Evolutionary conservation across 2,329 filamentous ascomycete species (phyloP), one percentile per base, ranked within the genome.

Genomic region (Eutypella sp.): DNA sequence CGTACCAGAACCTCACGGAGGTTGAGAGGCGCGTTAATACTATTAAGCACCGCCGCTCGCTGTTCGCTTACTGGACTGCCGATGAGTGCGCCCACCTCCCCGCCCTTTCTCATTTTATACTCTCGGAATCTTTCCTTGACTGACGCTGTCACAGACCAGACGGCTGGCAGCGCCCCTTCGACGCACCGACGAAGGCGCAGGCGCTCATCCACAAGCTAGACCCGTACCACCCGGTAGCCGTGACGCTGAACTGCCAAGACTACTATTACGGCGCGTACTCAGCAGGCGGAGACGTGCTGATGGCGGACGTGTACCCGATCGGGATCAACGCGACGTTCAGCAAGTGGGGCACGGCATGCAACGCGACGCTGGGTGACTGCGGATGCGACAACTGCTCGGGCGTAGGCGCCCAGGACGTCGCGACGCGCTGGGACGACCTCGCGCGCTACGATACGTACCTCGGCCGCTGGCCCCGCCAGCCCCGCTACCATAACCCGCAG

Each of bases 361-460:
- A 83, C 60, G 48, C 63, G 3, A 83, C 79, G 0, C 76, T 81
- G 43, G 80, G 80, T 50, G 75, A 78, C 63, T 82, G 79, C 62
- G 81, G 80, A 8, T 84, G 81, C 60, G 81, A 84, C 57, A 74
- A 78, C 60, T 84, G 81, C 59, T 52, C 60, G 2, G 77, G 75
- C 42, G 59, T 58, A n/a, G n/a, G n/a, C n/a, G 66, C 82, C 16
- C 65, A 69, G 18, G 80, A 84, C 54, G 73, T 83, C 0, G 31
- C 67, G 2, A 40, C 47, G 11, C 64, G 73, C 0, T 55, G 75
- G 31, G 69, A 74, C 44, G 63, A 64, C 40, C 51, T 73, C 19
- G 43, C 53, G 1, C 48, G 31, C 11, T 68, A 74, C 53, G 70
- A 73, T 48, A 10, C 36, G 1, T 70, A 67, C 64, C 59, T 73